Conservation (phyloP, 164 flowering plant species). For the Nelumbo lutea region DNA sequence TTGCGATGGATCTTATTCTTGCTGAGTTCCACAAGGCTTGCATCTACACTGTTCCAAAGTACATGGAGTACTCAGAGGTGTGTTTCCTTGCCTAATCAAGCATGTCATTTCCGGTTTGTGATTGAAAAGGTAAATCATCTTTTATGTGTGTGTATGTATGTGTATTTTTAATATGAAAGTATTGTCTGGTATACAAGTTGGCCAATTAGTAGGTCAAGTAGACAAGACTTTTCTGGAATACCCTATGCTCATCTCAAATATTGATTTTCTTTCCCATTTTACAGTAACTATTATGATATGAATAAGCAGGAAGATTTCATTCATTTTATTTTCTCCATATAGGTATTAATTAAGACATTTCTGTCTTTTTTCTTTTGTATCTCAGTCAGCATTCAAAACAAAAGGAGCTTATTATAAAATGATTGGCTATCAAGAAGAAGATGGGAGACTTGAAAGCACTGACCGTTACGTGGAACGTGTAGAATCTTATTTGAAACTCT, state of each 20-base stretch:
- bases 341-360: neutral
- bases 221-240: too few species aligned
- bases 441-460: conserved; percentile 60
- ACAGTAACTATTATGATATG: too few species aligned
- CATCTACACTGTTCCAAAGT: conserved; percentile 89
- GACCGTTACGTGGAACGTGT: conserved; percentile 48
- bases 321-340: neutral
- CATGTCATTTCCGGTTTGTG: neutral
- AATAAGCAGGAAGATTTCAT: too few species aligned
- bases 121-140: neutral
- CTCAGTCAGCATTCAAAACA: conserved; percentile 53
- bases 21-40: conserved; percentile 85
- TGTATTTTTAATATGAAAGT: too few species aligned
- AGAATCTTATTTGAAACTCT: conserved; percentile 60
- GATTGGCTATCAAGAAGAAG: conserved; percentile 60
- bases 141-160: neutral
- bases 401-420: conserved; percentile 55
- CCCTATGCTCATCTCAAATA: too few species aligned
- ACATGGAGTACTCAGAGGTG: conserved; percentile 66
- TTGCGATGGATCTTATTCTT: conserved; percentile 73
- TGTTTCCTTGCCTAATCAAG: neutral
- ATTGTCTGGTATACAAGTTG: neutral
- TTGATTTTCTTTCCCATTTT: too few species aligned
- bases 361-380: conserved; percentile 4
- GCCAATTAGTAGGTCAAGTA: neutral